phyloP scores from a whole-genome alignment of 1,139 yeast genomes.

The Candida sojae region DNA sequence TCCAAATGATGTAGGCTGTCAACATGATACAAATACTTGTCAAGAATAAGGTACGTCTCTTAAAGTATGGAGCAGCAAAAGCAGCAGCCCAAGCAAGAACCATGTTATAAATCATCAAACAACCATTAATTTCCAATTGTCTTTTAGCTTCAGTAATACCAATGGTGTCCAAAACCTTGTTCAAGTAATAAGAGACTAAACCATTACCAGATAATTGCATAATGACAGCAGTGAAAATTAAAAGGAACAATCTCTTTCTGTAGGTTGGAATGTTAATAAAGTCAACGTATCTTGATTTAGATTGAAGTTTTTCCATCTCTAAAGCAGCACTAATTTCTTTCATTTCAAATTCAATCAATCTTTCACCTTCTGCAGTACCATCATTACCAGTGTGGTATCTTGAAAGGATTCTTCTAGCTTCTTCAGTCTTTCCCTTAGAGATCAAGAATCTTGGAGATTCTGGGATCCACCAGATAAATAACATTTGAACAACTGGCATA shows the following conservation, averaged over 20 bases:
- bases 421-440: slow-evolving; percentile 34
- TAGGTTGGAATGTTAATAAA: slow-evolving; percentile 35
- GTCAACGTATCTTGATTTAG: slow-evolving; percentile 33
- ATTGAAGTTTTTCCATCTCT: slow-evolving; percentile 30
- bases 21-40: slow-evolving; percentile 38
- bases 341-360: slow-evolving; percentile 45
- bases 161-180: slow-evolving; percentile 47
- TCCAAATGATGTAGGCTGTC: slow-evolving; percentile 39
- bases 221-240: slow-evolving; percentile 32
- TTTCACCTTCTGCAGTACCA: slow-evolving; percentile 28
- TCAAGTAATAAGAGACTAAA: slow-evolving; percentile 52
- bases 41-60: slow-evolving; percentile 49
- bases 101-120: slow-evolving; percentile 44
- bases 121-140: slow-evolving; percentile 50
- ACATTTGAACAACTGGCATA: slow-evolving; percentile 28
- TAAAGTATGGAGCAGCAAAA: slow-evolving; percentile 29
- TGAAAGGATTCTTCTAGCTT: slow-evolving; percentile 43
- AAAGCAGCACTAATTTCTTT: slow-evolving; percentile 45
- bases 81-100: slow-evolving; percentile 35
- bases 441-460: slow-evolving; percentile 51
- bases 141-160: slow-evolving; percentile 46
- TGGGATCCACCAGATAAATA: slow-evolving; percentile 38
- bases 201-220: slow-evolving; percentile 57
- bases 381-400: slow-evolving; percentile 42
- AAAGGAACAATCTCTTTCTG: slow-evolving; percentile 47